Conservation (phyloP, 2,329 filamentous ascomycete genomes). For the Hypocrella siamensis region DNA sequence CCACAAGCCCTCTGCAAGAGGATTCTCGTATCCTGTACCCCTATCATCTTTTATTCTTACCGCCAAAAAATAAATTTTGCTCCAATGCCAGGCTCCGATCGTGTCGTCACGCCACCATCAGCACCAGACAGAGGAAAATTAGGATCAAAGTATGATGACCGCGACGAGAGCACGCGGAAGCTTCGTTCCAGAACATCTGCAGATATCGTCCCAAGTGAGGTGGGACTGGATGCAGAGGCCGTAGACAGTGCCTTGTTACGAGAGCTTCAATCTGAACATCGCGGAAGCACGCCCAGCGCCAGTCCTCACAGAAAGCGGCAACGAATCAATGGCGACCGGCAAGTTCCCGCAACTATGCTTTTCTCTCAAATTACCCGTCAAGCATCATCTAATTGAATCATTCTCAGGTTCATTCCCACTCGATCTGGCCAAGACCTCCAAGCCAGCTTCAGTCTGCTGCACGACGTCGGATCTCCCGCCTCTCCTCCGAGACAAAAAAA, state of each 20-base stretch:
- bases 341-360: conserved; percentile 4
- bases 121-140: conserved; percentile 24
- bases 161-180: conserved; percentile 16
- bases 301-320: conserved; percentile 45
- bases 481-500: conserved; percentile 77
- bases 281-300: conserved; percentile 34
- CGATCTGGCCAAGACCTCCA: conserved; percentile 84
- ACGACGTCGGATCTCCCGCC: conserved; percentile 84
- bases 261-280: conserved; percentile 33
- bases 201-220: conserved; percentile 19
- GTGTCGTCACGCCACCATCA: conserved; percentile 25
- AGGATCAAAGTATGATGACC: conserved; percentile 23
- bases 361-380: not conserved
- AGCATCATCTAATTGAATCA: conserved; percentile 10
- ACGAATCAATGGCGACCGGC: conserved; percentile 48
- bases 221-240: conserved; percentile 29
- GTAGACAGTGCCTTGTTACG: conserved; percentile 34
- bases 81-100: conserved; percentile 11
- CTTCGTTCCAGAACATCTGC: conserved; percentile 18
- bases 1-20: too few relatives aligned
- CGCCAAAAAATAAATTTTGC: not conserved
- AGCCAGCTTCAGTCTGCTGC: conserved; percentile 79
- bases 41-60: too few relatives aligned
- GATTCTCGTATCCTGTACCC: too few relatives aligned
- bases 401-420: conserved; percentile 77